phyloP scores from a whole-genome alignment of 148 eudicot species.

The Selenicereus undatus region DNA sequence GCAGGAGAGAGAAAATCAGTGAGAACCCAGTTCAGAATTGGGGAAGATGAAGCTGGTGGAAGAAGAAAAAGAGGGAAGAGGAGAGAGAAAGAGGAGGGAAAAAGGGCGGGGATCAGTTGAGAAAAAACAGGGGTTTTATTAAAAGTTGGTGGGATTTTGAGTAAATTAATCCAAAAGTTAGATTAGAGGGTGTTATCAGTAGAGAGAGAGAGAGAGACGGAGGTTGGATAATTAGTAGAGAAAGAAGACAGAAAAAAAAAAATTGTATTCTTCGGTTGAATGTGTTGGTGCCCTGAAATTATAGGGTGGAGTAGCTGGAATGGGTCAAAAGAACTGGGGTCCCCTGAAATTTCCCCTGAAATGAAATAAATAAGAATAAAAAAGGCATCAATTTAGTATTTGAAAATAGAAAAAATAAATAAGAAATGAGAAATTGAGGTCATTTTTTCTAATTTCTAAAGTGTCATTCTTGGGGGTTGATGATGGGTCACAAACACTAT shows the following conservation, averaged over 20 bases:
- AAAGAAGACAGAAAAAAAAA: neutral
- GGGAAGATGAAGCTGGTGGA: neutral
- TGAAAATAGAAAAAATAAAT: neutral
- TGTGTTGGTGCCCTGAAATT: constrained; percentile 1
- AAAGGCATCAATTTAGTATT: constrained; percentile 17
- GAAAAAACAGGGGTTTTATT: constrained; percentile 18
- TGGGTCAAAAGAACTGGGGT: constrained; percentile 18
- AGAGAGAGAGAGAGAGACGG: constrained; percentile 6
- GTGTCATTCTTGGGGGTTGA: constrained; percentile 13
- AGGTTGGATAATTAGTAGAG: constrained; percentile 13
- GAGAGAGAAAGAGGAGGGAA: constrained; percentile 3
- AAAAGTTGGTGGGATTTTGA: constrained; percentile 25
- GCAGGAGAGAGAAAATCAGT: neutral
- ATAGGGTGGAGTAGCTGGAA: constrained; percentile 30
- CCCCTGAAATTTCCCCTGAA: constrained; percentile 5
- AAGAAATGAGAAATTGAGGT: neutral
- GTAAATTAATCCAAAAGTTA: constrained; percentile 12
- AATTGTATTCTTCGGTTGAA: neutral
- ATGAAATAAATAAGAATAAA: neutral
- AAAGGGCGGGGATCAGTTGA: constrained; percentile 31
- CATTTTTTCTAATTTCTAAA: neutral
- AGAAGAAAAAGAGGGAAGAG: neutral
- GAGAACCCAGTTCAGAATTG: neutral
- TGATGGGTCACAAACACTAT: constrained; percentile 6
- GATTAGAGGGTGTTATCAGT: constrained; percentile 26